Evolutionary conservation across 164 flowering plant species (phyloP).

Genomic region (Vitis rupestris): DNA sequence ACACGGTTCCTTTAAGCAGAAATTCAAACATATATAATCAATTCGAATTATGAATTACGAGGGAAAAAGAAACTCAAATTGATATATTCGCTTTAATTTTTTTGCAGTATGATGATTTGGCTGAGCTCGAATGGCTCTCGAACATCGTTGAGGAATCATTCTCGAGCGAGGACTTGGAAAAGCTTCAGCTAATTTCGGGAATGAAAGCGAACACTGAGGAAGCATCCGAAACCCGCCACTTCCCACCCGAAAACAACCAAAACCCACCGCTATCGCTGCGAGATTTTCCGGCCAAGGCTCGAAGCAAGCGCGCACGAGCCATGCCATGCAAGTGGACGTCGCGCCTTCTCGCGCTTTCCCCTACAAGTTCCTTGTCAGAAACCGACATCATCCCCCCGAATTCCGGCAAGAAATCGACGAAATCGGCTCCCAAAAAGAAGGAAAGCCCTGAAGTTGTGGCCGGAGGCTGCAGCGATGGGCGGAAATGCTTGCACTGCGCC

Average conservation of each 20-base stretch:
- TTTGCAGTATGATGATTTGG: conserved; percentile 56
- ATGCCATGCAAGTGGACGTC: conserved; percentile 67
- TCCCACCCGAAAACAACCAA: conserved; percentile 18
- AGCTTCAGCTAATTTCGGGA: conserved; percentile 44
- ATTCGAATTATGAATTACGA: background rate
- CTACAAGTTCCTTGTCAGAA: conserved; percentile 22
- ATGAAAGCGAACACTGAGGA: conserved; percentile 30
- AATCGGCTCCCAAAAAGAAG: conserved; percentile 20
- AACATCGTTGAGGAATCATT: conserved; percentile 68
- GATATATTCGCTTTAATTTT: background rate
- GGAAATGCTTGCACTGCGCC: conserved; percentile 48
- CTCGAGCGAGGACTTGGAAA: conserved; percentile 60
- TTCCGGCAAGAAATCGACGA: conserved; percentile 28
- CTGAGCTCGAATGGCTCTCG: conserved; percentile 73
- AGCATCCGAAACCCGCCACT: conserved; percentile 21
- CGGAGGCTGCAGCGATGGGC: conserved; percentile 21
- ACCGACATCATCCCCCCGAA: conserved; percentile 13
- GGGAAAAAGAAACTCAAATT: background rate
- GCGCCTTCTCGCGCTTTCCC: conserved; percentile 46
- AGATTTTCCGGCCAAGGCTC: conserved; percentile 55
- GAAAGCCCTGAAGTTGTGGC: background rate
- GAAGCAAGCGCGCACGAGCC: conserved; percentile 64
- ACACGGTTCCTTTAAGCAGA: background rate
- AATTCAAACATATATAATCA: background rate
- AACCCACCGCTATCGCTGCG: conserved; percentile 28